These are phyloP conservation scores for Schizochytrium sp. DNA, from an alignment of 108 stramenopile species.

Conservation along the genomic window DNA sequence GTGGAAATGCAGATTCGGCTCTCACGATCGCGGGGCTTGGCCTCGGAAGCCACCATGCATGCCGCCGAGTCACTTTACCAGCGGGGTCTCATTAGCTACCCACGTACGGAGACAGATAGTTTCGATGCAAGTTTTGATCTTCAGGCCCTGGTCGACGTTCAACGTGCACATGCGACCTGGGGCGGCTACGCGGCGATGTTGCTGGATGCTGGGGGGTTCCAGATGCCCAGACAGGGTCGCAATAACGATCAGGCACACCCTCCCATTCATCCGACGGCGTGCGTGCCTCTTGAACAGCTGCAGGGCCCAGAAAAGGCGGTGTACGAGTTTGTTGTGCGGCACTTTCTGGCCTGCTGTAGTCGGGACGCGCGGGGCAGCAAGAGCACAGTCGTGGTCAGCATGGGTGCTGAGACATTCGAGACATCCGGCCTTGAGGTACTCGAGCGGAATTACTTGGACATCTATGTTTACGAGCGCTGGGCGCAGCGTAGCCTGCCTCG, in stretches of 20 bases:
- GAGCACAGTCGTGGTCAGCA: conserved; percentile 63
- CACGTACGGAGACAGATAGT: conserved; percentile 90
- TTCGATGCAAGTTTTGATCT: conserved; percentile 84
- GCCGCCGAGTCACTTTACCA: conserved; percentile 90
- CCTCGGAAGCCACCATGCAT: conserved; percentile 77
- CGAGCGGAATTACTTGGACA: conserved; percentile 44
- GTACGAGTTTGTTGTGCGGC: conserved; percentile 81
- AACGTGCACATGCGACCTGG: conserved; percentile 42
- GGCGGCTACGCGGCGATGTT: conserved; percentile 41
- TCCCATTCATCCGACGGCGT: conserved; percentile 93
- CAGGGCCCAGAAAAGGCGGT: conserved; percentile 58
- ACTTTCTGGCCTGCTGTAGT: conserved; percentile 96
- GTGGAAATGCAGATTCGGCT: conserved; percentile 94
- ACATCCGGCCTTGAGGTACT: conserved; percentile 35
- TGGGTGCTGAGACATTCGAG: conserved; percentile 63
- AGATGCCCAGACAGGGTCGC: conserved; percentile 47
- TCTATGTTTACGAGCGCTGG: conserved; percentile 48
- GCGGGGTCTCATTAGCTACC: conserved; percentile 83
- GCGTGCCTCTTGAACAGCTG: conserved; percentile 69
- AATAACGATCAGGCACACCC: conserved; percentile 96
- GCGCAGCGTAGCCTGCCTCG: conserved; percentile 23
- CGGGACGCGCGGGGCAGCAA: conserved; percentile 80
- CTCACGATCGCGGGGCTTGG: conserved; percentile 71
- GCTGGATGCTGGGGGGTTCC: conserved; percentile 24
- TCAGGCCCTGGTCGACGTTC: conserved; percentile 49